Base-by-base conservation (phyloP, 129 eudicot genomes). In the Artemisia annua region DNA sequence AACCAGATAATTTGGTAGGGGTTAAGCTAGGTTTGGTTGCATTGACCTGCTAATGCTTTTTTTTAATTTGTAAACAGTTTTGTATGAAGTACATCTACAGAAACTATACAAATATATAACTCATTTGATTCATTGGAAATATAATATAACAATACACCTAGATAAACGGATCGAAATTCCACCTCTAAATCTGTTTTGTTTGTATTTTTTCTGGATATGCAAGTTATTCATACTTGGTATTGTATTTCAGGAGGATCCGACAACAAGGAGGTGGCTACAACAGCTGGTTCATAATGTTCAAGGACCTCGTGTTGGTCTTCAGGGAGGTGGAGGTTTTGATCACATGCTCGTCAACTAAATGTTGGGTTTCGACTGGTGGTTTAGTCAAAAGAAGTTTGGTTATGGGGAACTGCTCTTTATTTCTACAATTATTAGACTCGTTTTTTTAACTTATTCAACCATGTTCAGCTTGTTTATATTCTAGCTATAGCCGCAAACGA, bases 281-380 rank as follows among this genome's bases (percentile, higher is more conserved):
- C 98, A 93, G 76, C 75, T 93, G 79, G 82, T 93, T 58, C 89
- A 82, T 69, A 93, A 86, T 10, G 97, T 90, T 46, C 92, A 88
- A 70, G 92, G 86, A 53, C 86, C 90, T 14, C 84, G 91, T 43
- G 96, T 83, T 66, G 82, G 85, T 24, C 79, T 87, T 24, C 97
- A 86, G 67, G 89, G 89, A 4, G 96, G 95, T 13, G 83, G 89
- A 19, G 91, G 84, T 24, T 93, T 86, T 39, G 96, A 93, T 48
- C 98, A 90, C 66, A 82, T 90, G 96, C 77, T 90, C 58, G 87
- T 85, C 48, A 87, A 82, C 82, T 84, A 62, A 85, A 56, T 28
- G 35, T 48, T 14, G 11, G 60, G 49, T 53, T 39, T n/a, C 46
- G 26, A 26, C 24, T 18, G 20, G 30, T 49, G 62, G 63, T 70